These are phyloP conservation scores for Pseudogymnoascus sp. DNA, from an alignment of 2,329 filamentous ascomycete species.

Conservation along the genomic window DNA sequence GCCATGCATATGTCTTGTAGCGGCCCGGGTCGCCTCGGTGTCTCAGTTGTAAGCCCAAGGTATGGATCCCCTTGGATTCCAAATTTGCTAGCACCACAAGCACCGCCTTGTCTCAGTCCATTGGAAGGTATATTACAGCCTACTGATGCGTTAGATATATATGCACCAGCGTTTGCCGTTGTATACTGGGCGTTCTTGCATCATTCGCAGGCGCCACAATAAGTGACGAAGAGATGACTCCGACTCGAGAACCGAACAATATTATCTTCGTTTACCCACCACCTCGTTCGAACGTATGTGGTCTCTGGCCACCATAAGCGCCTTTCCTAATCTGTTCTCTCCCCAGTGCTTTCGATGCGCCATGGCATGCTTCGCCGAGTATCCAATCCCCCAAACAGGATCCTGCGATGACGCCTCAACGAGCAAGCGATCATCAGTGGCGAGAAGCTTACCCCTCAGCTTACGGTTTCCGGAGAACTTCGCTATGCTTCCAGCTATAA, in stretches of 20 bases:
- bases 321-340: constrained; percentile 28
- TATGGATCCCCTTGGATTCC: background rate
- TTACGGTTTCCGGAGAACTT: constrained; percentile 30
- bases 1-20: background rate
- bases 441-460: constrained; percentile 27
- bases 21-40: background rate
- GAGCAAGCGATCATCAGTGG: constrained; percentile 28
- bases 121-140: background rate
- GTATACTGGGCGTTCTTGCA: background rate
- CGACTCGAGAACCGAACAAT: background rate
- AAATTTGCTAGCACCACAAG: background rate
- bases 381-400: constrained; percentile 32
- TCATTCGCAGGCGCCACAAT: background rate
- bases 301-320: constrained; percentile 25
- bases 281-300: constrained; percentile 11
- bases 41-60: background rate
- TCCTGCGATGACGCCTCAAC: constrained; percentile 29
- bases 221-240: background rate
- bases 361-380: constrained; percentile 27
- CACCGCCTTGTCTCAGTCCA: background rate
- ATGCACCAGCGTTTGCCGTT: background rate
- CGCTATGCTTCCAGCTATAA: constrained; percentile 27
- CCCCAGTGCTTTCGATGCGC: constrained; percentile 25
- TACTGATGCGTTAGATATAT: background rate
- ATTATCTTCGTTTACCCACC: background rate